Conservation (phyloP, 2,329 filamentous ascomycete genomes). For the Dichotomopilus funicola region DNA sequence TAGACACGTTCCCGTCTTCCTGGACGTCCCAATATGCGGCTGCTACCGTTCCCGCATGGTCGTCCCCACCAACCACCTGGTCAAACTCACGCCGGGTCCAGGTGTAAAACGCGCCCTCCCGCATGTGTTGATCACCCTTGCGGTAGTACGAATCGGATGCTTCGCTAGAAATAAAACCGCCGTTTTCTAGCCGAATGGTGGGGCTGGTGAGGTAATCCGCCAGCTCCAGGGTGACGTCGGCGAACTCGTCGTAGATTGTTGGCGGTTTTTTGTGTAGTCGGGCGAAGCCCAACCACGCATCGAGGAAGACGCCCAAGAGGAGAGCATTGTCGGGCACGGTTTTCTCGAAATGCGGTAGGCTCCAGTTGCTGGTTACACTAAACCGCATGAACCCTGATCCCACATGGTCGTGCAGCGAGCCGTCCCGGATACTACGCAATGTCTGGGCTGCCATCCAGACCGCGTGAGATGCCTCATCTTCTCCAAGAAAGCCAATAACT, state of each 20-base stretch:
- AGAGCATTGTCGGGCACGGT: slow-evolving; percentile 92
- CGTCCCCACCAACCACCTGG: slow-evolving; percentile 57
- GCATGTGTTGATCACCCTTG: slow-evolving; percentile 70
- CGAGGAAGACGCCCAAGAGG: slow-evolving; percentile 74
- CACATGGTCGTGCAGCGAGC: slow-evolving; percentile 50
- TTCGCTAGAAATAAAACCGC: slow-evolving; percentile 82
- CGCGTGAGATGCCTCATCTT: slow-evolving; percentile 66
- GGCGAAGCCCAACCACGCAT: slow-evolving; percentile 61
- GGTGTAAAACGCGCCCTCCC: slow-evolving; percentile 88
- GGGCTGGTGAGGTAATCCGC: slow-evolving; percentile 75
- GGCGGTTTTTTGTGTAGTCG: not conserved
- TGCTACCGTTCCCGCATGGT: slow-evolving; percentile 62
- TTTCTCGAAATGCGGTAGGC: slow-evolving; percentile 93
- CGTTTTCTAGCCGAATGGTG: slow-evolving; percentile 59
- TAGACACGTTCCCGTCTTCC: slow-evolving; percentile 77
- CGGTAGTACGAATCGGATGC: slow-evolving; percentile 78
- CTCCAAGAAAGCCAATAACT: slow-evolving; percentile 82
- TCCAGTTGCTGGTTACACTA: slow-evolving; percentile 88
- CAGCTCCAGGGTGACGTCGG: slow-evolving; percentile 72
- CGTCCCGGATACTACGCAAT: slow-evolving; percentile 61
- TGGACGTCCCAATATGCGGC: slow-evolving; percentile 80
- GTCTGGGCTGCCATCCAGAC: slow-evolving; percentile 76
- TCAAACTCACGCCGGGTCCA: slow-evolving; percentile 89
- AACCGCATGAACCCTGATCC: slow-evolving; percentile 61
- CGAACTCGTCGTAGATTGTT: slow-evolving; percentile 57